Base-by-base conservation (phyloP, 768 basidiomycete genomes). In the Pleurotus citrinopileatus region DNA sequence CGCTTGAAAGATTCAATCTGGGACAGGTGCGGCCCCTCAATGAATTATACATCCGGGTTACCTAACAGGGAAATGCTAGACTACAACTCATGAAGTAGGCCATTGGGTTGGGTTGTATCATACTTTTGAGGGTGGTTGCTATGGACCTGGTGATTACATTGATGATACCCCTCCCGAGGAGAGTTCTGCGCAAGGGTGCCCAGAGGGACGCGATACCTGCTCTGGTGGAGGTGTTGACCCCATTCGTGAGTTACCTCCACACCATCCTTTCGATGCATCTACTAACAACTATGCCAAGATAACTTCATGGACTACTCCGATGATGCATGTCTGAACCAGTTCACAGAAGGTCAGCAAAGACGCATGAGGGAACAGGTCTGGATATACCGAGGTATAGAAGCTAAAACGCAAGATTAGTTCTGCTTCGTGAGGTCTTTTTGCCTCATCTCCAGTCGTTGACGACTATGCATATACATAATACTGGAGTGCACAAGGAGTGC, bases 61-160 rank as follows among this genome's bases (percentile, higher is more conserved):
- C n/a, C n/a, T n/a, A n/a, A n/a, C n/a, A n/a, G n/a, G n/a, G n/a
- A n/a, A n/a, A n/a, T 34, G 7, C 7, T 40, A 61, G 45, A 68
- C 67, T 13, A 42, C 68, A n/a, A 66, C 63, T 3, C 71, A 73
- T 56, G 71, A 73, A 54, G 59, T 61, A 7, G 71, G 71, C 1
- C 70, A 71, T 55, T 71, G 69, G 71, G 37, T 69, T 20, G 69
- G 71, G 23, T 59, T 73, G 9, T 70, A 63, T 58, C 71, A 73
- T 58, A 70, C 72, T 3, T 74, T 74, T 61, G 64, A 71, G 58
- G 71, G 63, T 13, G 62, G 63, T 13, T 63, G 64, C 48, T 26
- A 43, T 9, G 60, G 50, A 13, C 55, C 59, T 7, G 69, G 67
- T 1, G 67, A 70, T 57, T 54, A 57, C 10, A 60, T 70, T 7